These are phyloP conservation scores for Lecanoromycetidae sp. DNA, from an alignment of 2,329 filamentous ascomycete genomes.

Conservation along the genomic window DNA sequence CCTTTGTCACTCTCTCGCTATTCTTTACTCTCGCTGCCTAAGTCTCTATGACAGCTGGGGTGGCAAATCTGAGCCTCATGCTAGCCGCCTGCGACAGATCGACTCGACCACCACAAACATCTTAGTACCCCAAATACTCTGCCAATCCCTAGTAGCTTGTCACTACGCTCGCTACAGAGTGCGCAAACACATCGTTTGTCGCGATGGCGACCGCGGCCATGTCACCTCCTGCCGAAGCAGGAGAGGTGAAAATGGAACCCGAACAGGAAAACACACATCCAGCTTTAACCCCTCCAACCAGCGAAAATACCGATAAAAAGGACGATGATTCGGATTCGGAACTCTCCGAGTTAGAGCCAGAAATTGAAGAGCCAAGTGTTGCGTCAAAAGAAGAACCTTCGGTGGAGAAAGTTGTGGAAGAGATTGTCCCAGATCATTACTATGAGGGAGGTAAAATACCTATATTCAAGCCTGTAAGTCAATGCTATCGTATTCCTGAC, in stretches of 20 bases:
- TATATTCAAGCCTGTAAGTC: conserved; percentile 75
- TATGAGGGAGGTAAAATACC: conserved; percentile 73
- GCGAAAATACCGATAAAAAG: conserved; percentile 15
- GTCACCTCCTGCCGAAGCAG: conserved; percentile 18
- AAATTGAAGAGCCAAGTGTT: conserved; percentile 11
- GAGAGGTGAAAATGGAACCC: conserved; percentile 12
- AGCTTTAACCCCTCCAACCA: conserved; percentile 16
- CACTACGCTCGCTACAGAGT: not conserved
- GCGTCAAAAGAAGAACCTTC: conserved; percentile 25
- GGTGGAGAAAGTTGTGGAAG: conserved; percentile 48
- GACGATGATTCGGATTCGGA: conserved; percentile 21
- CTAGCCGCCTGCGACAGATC: conserved; percentile 6
- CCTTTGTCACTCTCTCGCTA: not conserved
- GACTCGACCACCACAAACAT: conserved; percentile 22
- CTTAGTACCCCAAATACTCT: not conserved
- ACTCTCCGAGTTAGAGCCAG: conserved; percentile 30
- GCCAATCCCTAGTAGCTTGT: not conserved
- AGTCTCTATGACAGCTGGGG: not conserved
- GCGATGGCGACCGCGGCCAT: conserved; percentile 19
- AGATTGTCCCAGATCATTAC: conserved; percentile 75
- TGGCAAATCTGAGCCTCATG: not conserved
- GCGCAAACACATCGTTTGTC: not conserved
- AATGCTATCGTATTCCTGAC: no score
- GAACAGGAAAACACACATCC: conserved; percentile 9
- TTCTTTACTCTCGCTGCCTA: no score